A percentile compares a stretch with the other conserved stretches of the same genome.
Conservation (phyloP, 495 filamentous ascomycete genomes). For the Recurvomyces mirabilis region DNA sequence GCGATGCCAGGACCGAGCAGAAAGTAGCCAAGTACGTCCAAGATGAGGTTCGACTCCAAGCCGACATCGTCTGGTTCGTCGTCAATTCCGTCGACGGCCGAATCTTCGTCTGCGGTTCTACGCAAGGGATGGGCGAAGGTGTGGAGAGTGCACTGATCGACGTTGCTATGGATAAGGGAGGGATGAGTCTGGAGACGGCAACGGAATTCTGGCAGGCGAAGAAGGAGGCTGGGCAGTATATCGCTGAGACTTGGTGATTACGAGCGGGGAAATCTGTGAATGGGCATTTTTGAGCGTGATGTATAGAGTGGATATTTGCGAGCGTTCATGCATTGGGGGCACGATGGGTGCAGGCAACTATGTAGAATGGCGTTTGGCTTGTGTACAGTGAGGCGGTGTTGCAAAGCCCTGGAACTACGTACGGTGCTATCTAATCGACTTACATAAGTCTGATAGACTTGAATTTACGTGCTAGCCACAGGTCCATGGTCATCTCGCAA, state of each 20-base stretch:
- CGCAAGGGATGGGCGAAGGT: slow-evolving; percentile 93
- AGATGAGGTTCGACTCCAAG: slow-evolving; percentile 52
- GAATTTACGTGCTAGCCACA: too few species aligned
- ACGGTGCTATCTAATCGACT: too few species aligned
- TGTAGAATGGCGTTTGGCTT: too few species aligned
- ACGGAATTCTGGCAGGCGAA: slow-evolving; percentile 38
- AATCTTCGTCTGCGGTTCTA: slow-evolving; percentile 90
- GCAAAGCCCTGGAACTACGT: too few species aligned
- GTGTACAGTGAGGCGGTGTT: too few species aligned
- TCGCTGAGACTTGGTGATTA: slow-evolving; percentile 28
- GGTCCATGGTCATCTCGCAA: too few species aligned
- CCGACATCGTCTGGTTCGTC: slow-evolving; percentile 92
- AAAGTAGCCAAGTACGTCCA: slow-evolving; percentile 32
- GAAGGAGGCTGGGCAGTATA: slow-evolving; percentile 33
- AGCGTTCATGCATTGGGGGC: too few species aligned
- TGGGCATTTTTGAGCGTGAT: too few species aligned
- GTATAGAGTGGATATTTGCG: too few species aligned
- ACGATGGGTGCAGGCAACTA: too few species aligned
- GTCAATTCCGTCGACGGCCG: slow-evolving; percentile 87
- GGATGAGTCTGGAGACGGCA: slow-evolving; percentile 36
- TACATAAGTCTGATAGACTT: too few species aligned
- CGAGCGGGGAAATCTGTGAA: too few species aligned
- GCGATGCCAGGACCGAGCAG: not conserved
- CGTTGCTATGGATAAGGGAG: slow-evolving; percentile 50
- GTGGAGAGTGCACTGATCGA: slow-evolving; percentile 48